These are phyloP conservation scores for Quercus tomentella DNA, from an alignment of 331 rosid species.

Conservation along the genomic window DNA sequence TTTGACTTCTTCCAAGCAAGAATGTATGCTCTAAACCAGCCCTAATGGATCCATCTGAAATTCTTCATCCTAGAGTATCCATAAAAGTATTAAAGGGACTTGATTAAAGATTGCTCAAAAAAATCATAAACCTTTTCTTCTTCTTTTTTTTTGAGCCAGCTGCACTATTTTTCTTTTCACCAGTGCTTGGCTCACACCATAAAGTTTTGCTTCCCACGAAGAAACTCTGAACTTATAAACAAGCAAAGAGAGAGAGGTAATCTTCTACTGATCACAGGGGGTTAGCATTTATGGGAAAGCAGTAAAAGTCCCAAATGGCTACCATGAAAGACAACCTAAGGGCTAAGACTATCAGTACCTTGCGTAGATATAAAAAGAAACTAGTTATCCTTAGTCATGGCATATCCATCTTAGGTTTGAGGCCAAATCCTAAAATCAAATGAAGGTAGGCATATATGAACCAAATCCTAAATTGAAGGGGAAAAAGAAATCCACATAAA, in stretches of 20 bases:
- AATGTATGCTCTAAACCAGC: too few relatives aligned
- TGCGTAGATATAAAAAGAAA: background rate
- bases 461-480: background rate
- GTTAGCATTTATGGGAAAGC: background rate
- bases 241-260: background rate
- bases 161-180: too few relatives aligned
- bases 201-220: background rate
- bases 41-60: too few relatives aligned
- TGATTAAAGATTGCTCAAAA: too few relatives aligned
- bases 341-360: background rate
- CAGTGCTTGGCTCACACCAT: background rate
- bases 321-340: background rate
- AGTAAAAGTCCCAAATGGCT: background rate
- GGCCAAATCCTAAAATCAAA: background rate
- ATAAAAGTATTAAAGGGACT: too few relatives aligned
- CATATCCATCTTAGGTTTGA: background rate
- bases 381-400: background rate
- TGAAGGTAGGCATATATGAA: background rate
- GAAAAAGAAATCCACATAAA: background rate
- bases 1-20: too few relatives aligned
- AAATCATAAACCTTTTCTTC: too few relatives aligned
- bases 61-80: too few relatives aligned
- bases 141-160: too few relatives aligned
- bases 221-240: background rate
- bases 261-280: background rate